Base-by-base conservation (phyloP, 129 eudicot genomes). In the Mikania micrantha region DNA sequence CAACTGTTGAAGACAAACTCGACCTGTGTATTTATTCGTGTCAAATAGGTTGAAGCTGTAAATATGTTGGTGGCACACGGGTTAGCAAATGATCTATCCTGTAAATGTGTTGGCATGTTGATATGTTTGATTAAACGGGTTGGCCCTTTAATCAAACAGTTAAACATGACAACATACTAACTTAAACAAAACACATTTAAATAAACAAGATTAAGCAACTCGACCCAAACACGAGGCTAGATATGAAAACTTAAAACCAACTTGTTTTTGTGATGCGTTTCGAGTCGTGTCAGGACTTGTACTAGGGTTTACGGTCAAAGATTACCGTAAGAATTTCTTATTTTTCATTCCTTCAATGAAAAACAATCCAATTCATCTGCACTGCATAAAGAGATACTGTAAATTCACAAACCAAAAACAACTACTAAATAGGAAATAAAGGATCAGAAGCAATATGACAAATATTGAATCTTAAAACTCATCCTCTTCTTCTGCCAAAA, bases 401-500 rank as follows among this genome's bases (percentile, higher is more conserved):
- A 67, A 45, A 15, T 66, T 75, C 56, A 67, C 58, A 75, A 67
- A 45, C 68, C 63, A 59, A 58, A 75, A 15, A 36, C 48, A 54
- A 41, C 77, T 52, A 48, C 69, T 20, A 27, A 60, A 34, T 21
- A 35, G 4, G 15, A 73, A 63, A 20, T 9, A 24, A 36, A 62
- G 13, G 32, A 73, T 39, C 54, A n/a, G 5, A 66, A 66, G 60
- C 20, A 66, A 56, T 41, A 38, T 40, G 65, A 34, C 38, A 66
- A n/a, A 58, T 67, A 59, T 47, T 31, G 19, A 35, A 49, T 76
- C 71, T 70, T 56, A 62, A 68, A 42, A 50, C 1, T 32, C 68
- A 22, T 85, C 83, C 36, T 80, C 84, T 76, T 80, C 84, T 76
- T 88, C 85, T 7, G 88, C 87, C 83, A 92, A 78, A 63, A 77